Conservation (phyloP, 176 grass and related monocot species). For the Puya raimondii region DNA sequence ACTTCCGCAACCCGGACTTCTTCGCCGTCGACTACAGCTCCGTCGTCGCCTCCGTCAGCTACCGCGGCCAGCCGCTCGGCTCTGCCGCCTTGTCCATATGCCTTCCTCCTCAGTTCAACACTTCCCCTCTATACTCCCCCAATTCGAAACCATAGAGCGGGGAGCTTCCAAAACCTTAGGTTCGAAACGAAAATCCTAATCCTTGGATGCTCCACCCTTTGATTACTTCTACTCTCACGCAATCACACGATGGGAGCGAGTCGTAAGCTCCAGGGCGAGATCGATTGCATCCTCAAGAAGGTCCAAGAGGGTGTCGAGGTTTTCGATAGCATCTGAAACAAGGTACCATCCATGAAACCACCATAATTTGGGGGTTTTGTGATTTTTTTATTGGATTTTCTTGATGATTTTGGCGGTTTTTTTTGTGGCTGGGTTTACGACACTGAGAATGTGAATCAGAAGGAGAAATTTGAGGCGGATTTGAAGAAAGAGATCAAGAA, state of each 20-base stretch:
- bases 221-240: neutral
- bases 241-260: constrained; percentile 73
- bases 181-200: neutral
- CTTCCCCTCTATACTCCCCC: neutral
- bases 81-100: neutral
- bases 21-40: too few relatives aligned
- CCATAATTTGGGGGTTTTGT: neutral
- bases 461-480: constrained; percentile 99
- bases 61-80: too few relatives aligned
- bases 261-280: constrained; percentile 92
- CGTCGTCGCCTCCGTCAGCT: too few relatives aligned
- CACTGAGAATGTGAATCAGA: constrained; percentile 98
- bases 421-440: constrained; percentile 63
- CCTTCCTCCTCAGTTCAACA: neutral
- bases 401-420: neutral
- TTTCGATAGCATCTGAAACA: constrained; percentile 99
- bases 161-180: constrained; percentile 38
- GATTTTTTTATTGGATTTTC: neutral
- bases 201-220: neutral
- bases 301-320: constrained; percentile 98
- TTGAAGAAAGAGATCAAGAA: too few relatives aligned
- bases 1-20: too few relatives aligned
- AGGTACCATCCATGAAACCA: constrained; percentile 21
- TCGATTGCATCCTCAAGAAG: constrained; percentile 98
- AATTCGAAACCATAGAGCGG: neutral